A percentile compares a stretch with the other conserved stretches of the same genome.
phyloP scores from a whole-genome alignment of 495 filamentous ascomycete genomes.

The Lophiotrema nucula region DNA sequence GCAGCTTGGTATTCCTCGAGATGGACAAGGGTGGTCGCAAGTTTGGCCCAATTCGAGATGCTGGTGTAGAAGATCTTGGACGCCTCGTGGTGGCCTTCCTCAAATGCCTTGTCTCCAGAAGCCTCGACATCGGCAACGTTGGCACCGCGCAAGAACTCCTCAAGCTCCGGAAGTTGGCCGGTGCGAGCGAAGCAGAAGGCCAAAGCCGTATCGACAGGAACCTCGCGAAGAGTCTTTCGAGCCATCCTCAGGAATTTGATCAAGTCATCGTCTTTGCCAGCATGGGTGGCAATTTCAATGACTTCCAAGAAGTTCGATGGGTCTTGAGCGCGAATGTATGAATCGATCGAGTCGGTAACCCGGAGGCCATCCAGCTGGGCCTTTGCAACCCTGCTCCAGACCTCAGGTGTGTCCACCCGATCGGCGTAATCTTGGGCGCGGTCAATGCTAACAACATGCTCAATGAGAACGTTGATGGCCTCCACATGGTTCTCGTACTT shows the following conservation, averaged over 20 bases:
- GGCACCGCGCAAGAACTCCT: constrained; percentile 90
- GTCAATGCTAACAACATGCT: constrained; percentile 98
- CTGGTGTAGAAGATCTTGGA: constrained; percentile 98
- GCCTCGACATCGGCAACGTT: constrained; percentile 95
- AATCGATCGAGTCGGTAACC: constrained; percentile 89
- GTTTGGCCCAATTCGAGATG: constrained; percentile 99
- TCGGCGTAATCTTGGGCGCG: constrained; percentile 96
- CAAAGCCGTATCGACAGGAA: constrained; percentile 87
- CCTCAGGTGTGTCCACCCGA: constrained; percentile 88
- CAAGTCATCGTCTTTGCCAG: constrained; percentile 96
- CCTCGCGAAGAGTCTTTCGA: constrained; percentile 91
- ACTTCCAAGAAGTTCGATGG: constrained; percentile 93
- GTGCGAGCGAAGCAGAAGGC: constrained; percentile 92
- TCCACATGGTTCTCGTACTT: constrained; percentile 87
- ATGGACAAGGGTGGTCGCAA: constrained; percentile 94
- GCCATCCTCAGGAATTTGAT: constrained; percentile 98
- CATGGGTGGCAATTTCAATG: constrained; percentile 92
- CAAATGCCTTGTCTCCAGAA: constrained; percentile 96
- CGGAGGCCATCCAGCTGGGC: constrained; percentile 96
- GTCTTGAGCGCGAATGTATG: constrained; percentile 93
- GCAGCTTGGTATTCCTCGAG: constrained; percentile 96
- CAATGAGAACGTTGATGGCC: constrained; percentile 88
- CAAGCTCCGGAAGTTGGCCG: constrained; percentile 86
- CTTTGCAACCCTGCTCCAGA: constrained; percentile 99
- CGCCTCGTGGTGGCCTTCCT: constrained; percentile 90